These are phyloP conservation scores for Blepharisma undulans DNA, from an alignment of 169 alveolate genomes.

Conservation along the genomic window DNA sequence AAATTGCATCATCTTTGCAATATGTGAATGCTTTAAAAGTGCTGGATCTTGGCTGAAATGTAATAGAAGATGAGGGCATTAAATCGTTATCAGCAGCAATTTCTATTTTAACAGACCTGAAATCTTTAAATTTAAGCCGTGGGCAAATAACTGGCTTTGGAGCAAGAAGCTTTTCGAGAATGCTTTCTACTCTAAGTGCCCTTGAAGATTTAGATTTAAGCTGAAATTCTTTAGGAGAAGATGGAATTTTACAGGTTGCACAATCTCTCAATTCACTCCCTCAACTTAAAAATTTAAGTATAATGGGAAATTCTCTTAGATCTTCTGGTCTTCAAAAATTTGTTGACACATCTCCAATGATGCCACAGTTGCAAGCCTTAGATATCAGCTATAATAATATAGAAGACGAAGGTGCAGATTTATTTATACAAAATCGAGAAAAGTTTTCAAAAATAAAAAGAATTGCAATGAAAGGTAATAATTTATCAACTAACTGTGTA, in stretches of 20 bases:
- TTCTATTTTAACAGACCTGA: neutral
- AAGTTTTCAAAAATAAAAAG: neutral
- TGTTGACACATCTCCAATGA: neutral
- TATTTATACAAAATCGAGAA: neutral
- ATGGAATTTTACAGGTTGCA: neutral
- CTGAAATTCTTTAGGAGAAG: neutral
- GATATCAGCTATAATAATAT: neutral
- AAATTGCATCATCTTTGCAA: neutral
- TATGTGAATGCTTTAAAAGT: neutral
- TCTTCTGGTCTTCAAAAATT: neutral
- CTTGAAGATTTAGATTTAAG: neutral
- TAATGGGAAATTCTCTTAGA: neutral
- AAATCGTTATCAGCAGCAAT: neutral
- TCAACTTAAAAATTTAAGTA: neutral
- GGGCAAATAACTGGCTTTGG: neutral
- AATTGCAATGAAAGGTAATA: neutral
- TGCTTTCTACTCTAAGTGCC: neutral
- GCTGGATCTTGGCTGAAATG: neutral
- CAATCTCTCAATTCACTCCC: neutral
- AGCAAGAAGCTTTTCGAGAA: neutral
- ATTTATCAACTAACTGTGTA: neutral
- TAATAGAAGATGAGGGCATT: neutral
- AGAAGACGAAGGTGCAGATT: neutral
- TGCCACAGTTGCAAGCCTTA: neutral
- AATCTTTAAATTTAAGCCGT: neutral